Conservation (phyloP, 768 basidiomycete genomes). For the Panaeolus cyanescens region DNA sequence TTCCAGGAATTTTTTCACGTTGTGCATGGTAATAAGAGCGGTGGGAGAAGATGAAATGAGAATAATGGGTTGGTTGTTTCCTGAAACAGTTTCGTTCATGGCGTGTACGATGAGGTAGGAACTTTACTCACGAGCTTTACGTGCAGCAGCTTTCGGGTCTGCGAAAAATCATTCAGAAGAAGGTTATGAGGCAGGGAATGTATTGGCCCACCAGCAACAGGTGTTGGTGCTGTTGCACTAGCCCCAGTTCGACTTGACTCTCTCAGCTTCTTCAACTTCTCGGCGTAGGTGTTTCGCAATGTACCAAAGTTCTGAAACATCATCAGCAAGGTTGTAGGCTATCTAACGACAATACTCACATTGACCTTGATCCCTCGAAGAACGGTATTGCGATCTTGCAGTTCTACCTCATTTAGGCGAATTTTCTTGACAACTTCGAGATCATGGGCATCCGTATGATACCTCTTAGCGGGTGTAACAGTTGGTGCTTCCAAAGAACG, state of each 20-base stretch:
- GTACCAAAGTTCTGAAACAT: constrained; percentile 75
- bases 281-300: constrained; percentile 63
- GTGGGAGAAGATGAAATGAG: constrained; percentile 97
- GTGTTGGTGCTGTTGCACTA: constrained; percentile 34
- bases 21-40: constrained; percentile 96
- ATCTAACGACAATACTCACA: constrained; percentile 45
- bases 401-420: constrained; percentile 71
- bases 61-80: constrained; percentile 88
- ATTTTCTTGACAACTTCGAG: constrained; percentile 88
- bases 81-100: constrained; percentile 32
- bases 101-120: background rate
- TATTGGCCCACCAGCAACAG: constrained; percentile 38
- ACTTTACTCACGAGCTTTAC: constrained; percentile 64
- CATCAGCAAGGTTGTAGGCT: background rate
- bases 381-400: constrained; percentile 81
- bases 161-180: constrained; percentile 1
- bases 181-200: background rate
- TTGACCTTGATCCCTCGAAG: constrained; percentile 83
- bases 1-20: constrained; percentile 92
- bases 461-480: constrained; percentile 70
- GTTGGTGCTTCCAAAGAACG: constrained; percentile 29
- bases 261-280: constrained; percentile 78
- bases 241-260: constrained; percentile 61
- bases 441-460: constrained; percentile 78
- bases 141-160: constrained; percentile 64